phyloP scores from a whole-genome alignment of 495 filamentous ascomycete species.

The Niebla homalea region DNA sequence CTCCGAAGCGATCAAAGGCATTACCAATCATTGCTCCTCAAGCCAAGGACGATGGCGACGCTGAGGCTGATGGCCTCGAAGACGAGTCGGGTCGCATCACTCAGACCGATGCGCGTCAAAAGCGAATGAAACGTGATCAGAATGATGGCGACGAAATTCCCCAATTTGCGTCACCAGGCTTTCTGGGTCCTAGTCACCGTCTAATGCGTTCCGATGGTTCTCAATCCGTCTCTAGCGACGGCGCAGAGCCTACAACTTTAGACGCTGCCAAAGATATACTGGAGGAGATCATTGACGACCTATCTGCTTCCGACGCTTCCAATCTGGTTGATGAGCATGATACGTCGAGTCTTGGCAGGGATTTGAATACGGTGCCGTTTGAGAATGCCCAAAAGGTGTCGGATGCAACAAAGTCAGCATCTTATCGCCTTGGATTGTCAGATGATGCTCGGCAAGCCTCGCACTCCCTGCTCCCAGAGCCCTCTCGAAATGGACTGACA shows the following conservation, averaged over 20 bases:
- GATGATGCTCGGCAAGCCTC: too few relatives aligned
- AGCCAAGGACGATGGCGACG: conserved; percentile 25
- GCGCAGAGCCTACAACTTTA: conserved; percentile 3
- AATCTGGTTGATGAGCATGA: not conserved
- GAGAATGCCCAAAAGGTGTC: too few relatives aligned
- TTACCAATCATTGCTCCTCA: conserved; percentile 67
- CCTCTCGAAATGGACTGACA: too few relatives aligned
- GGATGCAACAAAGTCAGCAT: too few relatives aligned
- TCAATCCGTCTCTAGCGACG: not conserved
- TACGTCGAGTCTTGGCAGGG: too few relatives aligned
- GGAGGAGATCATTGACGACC: conserved; percentile 16
- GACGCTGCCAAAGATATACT: conserved; percentile 13
- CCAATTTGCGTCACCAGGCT: conserved; percentile 48
- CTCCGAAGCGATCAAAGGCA: conserved; percentile 60
- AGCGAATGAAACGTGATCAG: conserved; percentile 50
- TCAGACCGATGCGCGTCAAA: conserved; percentile 48
- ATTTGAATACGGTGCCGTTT: too few relatives aligned
- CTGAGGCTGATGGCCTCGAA: conserved; percentile 34
- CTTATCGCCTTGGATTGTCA: too few relatives aligned
- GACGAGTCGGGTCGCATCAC: conserved; percentile 31
- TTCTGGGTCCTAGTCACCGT: conserved; percentile 4
- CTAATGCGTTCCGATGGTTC: not conserved
- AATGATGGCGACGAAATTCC: conserved; percentile 55
- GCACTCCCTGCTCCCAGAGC: too few relatives aligned
- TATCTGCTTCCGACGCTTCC: conserved; percentile 14